These are phyloP conservation scores for Clonostachys byssicola DNA, from an alignment of 2,329 filamentous ascomycete genomes.

Conservation along the genomic window DNA sequence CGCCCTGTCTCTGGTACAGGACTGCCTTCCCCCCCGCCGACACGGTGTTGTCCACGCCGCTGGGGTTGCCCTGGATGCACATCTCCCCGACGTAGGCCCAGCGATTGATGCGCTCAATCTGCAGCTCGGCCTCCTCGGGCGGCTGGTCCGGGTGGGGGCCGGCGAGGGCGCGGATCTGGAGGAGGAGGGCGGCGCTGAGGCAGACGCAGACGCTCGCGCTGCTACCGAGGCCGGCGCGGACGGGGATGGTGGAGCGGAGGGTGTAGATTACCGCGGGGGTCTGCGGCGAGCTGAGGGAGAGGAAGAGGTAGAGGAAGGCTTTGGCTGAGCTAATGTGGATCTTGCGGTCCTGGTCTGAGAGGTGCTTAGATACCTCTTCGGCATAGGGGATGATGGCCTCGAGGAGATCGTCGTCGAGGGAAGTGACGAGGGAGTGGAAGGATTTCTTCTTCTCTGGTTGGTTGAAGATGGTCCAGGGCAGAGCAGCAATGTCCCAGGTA, in stretches of 20 bases:
- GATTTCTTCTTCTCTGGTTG: conserved; percentile 84
- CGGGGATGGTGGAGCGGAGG: conserved; percentile 88
- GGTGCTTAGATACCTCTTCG: conserved; percentile 60
- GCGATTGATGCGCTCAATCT: conserved; percentile 92
- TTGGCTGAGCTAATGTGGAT: conserved; percentile 79
- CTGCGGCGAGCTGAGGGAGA: conserved; percentile 76
- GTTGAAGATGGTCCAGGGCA: conserved; percentile 83
- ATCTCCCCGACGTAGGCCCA: conserved; percentile 98
- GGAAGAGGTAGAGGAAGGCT: conserved; percentile 88
- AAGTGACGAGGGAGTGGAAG: conserved; percentile 86
- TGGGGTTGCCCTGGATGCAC: conserved; percentile 96
- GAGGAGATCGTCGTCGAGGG: conserved; percentile 78
- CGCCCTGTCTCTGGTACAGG: conserved; percentile 76
- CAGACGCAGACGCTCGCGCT: conserved; percentile 95
- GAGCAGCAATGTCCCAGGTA: conserved; percentile 87
- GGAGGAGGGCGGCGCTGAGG: conserved; percentile 74
- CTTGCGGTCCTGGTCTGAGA: conserved; percentile 70
- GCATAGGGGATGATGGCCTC: conserved; percentile 79
- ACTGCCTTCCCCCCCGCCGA: conserved; percentile 91
- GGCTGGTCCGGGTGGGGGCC: conserved; percentile 92
- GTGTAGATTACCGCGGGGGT: conserved; percentile 85
- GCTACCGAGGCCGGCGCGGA: conserved; percentile 88
- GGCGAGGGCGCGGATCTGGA: conserved; percentile 83
- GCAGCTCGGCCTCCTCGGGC: conserved; percentile 77
- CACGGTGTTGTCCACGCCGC: conserved; percentile 95